Percentiles rank a stretch among this genome's conserved stretches.
Conservation (phyloP, 2,329 filamentous ascomycete genomes). For the Penicillium olsonii region DNA sequence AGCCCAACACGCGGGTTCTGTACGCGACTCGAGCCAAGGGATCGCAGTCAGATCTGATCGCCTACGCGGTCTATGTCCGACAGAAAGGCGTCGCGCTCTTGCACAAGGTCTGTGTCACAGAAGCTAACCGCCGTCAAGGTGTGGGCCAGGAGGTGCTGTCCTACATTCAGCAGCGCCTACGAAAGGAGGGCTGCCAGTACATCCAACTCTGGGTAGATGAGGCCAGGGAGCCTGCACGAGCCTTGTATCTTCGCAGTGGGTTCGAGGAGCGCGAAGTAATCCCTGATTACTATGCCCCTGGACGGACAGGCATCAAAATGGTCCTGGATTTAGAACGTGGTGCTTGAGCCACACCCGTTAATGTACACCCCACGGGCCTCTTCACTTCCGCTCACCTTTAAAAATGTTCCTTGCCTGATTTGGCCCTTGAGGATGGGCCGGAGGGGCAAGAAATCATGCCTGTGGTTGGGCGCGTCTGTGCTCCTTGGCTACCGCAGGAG, state of each 20-base stretch:
- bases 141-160: slow-evolving; percentile 49
- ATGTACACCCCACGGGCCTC: slow-evolving; percentile 16
- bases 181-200: slow-evolving; percentile 49
- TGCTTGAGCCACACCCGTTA: slow-evolving; percentile 27
- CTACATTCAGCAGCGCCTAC: slow-evolving; percentile 45
- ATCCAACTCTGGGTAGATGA: slow-evolving; percentile 57
- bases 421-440: slow-evolving; percentile 20
- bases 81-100: slow-evolving; percentile 49
- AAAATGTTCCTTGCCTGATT: slow-evolving; percentile 21
- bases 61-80: slow-evolving; percentile 51
- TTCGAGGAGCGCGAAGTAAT: slow-evolving; percentile 51
- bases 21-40: slow-evolving; percentile 30
- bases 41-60: slow-evolving; percentile 34
- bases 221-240: slow-evolving; percentile 45
- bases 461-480: slow-evolving; percentile 23
- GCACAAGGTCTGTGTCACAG: slow-evolving; percentile 55
- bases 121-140: slow-evolving; percentile 49
- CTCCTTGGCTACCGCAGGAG: slow-evolving; percentile 25
- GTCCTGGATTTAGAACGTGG: slow-evolving; percentile 35
- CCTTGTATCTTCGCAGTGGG: slow-evolving; percentile 47
- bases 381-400: slow-evolving; percentile 4
- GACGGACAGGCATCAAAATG: slow-evolving; percentile 51
- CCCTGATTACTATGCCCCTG: slow-evolving; percentile 53
- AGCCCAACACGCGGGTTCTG: slow-evolving; percentile 50
- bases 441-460: slow-evolving; percentile 20